Evolutionary conservation across 345 rosid genomes (phyloP).

Genomic region (Theobroma cacao): DNA sequence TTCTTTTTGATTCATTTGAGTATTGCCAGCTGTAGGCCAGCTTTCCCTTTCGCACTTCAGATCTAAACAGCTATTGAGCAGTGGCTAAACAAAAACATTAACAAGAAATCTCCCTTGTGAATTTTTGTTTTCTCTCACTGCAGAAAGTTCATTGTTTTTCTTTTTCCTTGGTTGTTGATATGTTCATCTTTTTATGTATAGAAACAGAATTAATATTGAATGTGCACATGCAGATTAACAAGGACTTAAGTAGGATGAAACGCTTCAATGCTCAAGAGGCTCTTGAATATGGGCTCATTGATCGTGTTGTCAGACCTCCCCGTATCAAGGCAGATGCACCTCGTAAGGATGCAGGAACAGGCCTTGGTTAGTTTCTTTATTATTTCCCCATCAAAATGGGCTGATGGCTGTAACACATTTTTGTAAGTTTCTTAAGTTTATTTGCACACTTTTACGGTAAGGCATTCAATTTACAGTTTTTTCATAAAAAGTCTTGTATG

Average conservation of each 20-base stretch:
- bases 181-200: neutral
- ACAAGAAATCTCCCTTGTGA: neutral
- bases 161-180: neutral
- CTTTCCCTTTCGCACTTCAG: neutral
- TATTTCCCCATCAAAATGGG: neutral
- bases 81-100: neutral
- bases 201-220: neutral
- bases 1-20: neutral
- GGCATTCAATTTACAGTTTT: neutral
- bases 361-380: conserved; percentile 45
- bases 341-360: conserved; percentile 44
- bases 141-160: neutral
- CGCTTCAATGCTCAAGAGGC: conserved; percentile 72
- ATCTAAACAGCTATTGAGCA: neutral
- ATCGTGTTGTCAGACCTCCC: conserved; percentile 66
- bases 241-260: conserved; percentile 66
- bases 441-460: neutral
- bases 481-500: neutral
- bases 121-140: neutral
- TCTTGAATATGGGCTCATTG: conserved; percentile 77
- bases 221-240: conserved; percentile 42
- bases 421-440: conserved; percentile 3
- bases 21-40: neutral
- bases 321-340: conserved; percentile 52
- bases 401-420: neutral